phyloP scores from a whole-genome alignment of 192 early-diverging fungal genomes.

The Phycomyces nitens region DNA sequence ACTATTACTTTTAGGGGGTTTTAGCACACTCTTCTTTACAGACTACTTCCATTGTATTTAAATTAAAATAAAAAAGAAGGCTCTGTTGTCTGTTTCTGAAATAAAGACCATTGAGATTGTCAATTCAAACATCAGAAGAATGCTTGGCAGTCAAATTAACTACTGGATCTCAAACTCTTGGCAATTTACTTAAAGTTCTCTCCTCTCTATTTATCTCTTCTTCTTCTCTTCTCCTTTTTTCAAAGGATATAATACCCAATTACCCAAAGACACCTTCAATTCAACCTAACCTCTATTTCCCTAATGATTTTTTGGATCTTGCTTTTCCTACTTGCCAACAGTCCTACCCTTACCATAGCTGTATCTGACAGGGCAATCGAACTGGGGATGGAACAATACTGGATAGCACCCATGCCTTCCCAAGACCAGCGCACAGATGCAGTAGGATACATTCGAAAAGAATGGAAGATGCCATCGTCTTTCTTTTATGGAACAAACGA shows the following conservation, averaged over 20 bases:
- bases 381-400: constrained; percentile 3
- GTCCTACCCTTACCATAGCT: not conserved
- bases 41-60: no score
- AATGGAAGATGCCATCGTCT: constrained; percentile 10
- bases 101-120: no score
- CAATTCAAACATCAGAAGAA: no score
- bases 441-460: not conserved
- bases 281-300: no score
- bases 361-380: not conserved
- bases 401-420: constrained; percentile 13
- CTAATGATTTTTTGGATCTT: not conserved
- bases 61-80: no score
- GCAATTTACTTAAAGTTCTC: no score
- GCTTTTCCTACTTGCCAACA: not conserved
- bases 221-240: not conserved
- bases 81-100: no score
- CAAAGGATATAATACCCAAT: not conserved
- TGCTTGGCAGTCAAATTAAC: no score
- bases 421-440: not conserved
- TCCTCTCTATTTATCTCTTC: not conserved
- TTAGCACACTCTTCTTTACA: no score
- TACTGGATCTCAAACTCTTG: no score
- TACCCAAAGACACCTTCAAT: no score
- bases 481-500: constrained; percentile 3
- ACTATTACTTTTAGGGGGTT: no score